Percentiles rank a stretch among this genome's conserved stretches.
These are phyloP conservation scores for Cryphonectria japonica DNA, from an alignment of 2,329 filamentous ascomycete species.

Conservation along the genomic window DNA sequence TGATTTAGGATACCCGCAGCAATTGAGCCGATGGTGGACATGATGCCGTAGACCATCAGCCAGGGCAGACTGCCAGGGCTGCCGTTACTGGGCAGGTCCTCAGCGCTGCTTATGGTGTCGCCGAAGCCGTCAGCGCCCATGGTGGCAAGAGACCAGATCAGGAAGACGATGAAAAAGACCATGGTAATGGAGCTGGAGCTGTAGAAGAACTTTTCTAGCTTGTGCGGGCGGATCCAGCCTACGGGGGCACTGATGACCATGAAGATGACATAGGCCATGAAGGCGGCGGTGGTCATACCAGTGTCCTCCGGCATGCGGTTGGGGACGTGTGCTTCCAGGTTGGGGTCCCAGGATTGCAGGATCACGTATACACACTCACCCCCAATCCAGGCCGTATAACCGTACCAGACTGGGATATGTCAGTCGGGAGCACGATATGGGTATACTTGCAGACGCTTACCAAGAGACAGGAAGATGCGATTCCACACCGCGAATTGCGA, in stretches of 20 bases:
- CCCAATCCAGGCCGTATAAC: slow-evolving; percentile 52
- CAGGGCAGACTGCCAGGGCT: slow-evolving; percentile 40
- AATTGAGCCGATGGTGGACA: slow-evolving; percentile 44
- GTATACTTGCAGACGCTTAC: slow-evolving; percentile 33
- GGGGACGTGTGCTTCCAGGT: slow-evolving; percentile 46
- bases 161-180: slow-evolving; percentile 45
- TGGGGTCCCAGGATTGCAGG: slow-evolving; percentile 49
- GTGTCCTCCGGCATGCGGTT: slow-evolving; percentile 46
- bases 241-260: slow-evolving; percentile 47
- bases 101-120: slow-evolving; percentile 36
- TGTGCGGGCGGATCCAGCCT: slow-evolving; percentile 50
- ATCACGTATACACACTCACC: slow-evolving; percentile 51
- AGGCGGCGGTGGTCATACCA: slow-evolving; percentile 49
- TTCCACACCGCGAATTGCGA: slow-evolving; percentile 53
- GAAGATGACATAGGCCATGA: slow-evolving; percentile 50
- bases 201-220: slow-evolving; percentile 47
- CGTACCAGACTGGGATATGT: slow-evolving; percentile 38
- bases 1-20: slow-evolving; percentile 45
- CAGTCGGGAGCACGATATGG: slow-evolving; percentile 33
- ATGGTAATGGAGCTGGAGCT: slow-evolving; percentile 44
- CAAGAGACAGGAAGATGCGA: slow-evolving; percentile 53
- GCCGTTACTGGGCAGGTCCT: slow-evolving; percentile 34
- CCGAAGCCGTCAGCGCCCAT: slow-evolving; percentile 48
- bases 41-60: slow-evolving; percentile 43
- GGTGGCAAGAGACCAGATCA: slow-evolving; percentile 50